Evolutionary conservation across 2,329 filamentous ascomycete genomes (phyloP).

Genomic region (Allantophomopsis lycopodina): DNA sequence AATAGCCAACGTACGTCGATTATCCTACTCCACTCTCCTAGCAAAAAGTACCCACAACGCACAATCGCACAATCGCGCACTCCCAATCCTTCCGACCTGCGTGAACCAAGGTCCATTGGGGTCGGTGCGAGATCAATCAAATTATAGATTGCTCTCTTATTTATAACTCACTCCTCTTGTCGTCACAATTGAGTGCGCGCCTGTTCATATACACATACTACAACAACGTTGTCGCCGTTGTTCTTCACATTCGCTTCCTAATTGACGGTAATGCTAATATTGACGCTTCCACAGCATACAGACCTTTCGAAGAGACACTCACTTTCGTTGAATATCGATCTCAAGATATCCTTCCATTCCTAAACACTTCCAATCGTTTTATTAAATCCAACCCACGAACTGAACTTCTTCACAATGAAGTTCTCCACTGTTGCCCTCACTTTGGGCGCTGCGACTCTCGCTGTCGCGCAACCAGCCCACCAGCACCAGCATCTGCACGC

Average conservation of each 20-base stretch:
- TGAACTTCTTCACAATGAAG: conserved; percentile 20
- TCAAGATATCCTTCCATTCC: conserved; percentile 4
- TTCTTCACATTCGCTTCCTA: too few relatives aligned
- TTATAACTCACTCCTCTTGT: too few relatives aligned
- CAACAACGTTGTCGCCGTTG: too few relatives aligned
- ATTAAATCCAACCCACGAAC: conserved; percentile 3
- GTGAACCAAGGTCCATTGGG: too few relatives aligned
- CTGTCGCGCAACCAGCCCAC: conserved; percentile 43
- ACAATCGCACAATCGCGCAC: too few relatives aligned
- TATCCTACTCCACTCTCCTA: not conserved
- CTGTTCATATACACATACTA: too few relatives aligned
- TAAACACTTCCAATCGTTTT: conserved; percentile 1
- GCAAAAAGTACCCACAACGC: not conserved
- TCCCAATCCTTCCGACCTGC: too few relatives aligned
- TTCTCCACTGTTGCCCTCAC: conserved; percentile 12
- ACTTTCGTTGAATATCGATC: not conserved
- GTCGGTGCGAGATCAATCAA: too few relatives aligned
- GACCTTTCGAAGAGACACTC: conserved; percentile 2
- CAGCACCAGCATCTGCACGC: conserved; percentile 45
- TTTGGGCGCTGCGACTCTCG: conserved; percentile 26
- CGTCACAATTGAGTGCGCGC: too few relatives aligned
- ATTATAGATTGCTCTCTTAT: too few relatives aligned
- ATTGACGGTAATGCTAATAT: too few relatives aligned
- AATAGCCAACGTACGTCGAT: not conserved
- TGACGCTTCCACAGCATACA: not conserved